phyloP scores from a whole-genome alignment of 2,329 filamentous ascomycete species.

The Microdochium trichocladiopsis region DNA sequence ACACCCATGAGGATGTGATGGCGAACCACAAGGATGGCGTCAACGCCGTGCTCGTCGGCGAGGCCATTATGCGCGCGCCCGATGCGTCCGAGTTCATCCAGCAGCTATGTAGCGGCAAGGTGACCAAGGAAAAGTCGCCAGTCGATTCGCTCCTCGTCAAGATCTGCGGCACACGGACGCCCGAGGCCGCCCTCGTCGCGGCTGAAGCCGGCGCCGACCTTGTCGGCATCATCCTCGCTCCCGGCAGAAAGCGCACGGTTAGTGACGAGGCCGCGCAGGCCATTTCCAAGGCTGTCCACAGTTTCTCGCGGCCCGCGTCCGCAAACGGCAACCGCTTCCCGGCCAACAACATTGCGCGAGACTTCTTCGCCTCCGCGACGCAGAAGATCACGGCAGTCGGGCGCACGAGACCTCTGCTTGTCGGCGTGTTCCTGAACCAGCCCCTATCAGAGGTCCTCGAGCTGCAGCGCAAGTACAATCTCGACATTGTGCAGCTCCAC shows the following conservation, averaged over 20 bases:
- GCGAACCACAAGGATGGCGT: conserved; percentile 86
- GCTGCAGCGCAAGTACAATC: conserved; percentile 65
- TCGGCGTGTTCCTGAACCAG: conserved; percentile 93
- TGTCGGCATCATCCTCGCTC: conserved; percentile 86
- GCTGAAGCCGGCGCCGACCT: conserved; percentile 84
- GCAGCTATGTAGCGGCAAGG: conserved; percentile 63
- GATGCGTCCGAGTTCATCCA: conserved; percentile 79
- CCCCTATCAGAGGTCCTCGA: conserved; percentile 74
- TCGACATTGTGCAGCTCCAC: conserved; percentile 91
- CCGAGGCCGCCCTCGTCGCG: conserved; percentile 73
- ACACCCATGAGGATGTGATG: conserved; percentile 78
- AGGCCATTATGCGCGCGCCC: conserved; percentile 88
- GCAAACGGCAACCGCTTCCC: conserved; percentile 16
- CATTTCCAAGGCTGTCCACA: conserved; percentile 74
- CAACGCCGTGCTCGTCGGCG: conserved; percentile 87
- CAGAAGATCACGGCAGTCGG: conserved; percentile 32
- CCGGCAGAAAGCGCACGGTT: conserved; percentile 73
- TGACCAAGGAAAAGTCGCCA: conserved; percentile 25
- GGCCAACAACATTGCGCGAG: conserved; percentile 34
- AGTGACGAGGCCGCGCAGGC: conserved; percentile 68
- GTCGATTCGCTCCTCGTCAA: conserved; percentile 65
- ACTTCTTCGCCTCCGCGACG: conserved; percentile 63
- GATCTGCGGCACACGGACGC: conserved; percentile 85
- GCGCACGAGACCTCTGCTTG: conserved; percentile 62
- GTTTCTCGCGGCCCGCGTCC: conserved; percentile 27